Percentiles rank a stretch among this genome's conserved stretches.
These are phyloP conservation scores for Penicillium sp. DNA, from an alignment of 2,329 filamentous ascomycete species.

Conservation along the genomic window DNA sequence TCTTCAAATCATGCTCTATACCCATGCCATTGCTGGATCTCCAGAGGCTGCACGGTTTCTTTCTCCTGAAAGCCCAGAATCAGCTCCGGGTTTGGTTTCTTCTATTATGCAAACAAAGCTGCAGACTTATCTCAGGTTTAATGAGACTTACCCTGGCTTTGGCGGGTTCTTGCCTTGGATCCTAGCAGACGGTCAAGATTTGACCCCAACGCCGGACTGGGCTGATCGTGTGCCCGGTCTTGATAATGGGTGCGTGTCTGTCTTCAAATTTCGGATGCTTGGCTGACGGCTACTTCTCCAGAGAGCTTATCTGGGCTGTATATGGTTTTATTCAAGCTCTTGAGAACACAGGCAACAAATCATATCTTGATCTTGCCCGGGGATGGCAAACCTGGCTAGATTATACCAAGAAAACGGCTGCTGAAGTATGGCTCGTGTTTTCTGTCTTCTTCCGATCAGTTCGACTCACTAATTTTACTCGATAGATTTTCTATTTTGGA, in stretches of 20 bases:
- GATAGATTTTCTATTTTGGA: constrained; percentile 40
- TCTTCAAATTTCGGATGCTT: neutral
- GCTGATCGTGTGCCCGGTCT: constrained; percentile 42
- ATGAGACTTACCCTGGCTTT: constrained; percentile 45
- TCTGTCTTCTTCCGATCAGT: neutral
- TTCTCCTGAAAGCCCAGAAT: constrained; percentile 34
- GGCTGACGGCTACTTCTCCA: constrained; percentile 7
- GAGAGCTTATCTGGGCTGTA: constrained; percentile 48
- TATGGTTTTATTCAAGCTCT: constrained; percentile 45
- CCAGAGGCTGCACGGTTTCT: constrained; percentile 44
- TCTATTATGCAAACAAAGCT: constrained; percentile 45
- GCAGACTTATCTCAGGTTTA: constrained; percentile 44
- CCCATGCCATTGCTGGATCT: constrained; percentile 44
- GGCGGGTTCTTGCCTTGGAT: constrained; percentile 48
- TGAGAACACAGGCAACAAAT: constrained; percentile 27
- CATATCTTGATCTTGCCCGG: constrained; percentile 33
- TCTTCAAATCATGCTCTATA: constrained; percentile 49
- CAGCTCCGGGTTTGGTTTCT: constrained; percentile 36
- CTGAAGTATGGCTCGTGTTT: constrained; percentile 20
- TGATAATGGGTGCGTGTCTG: constrained; percentile 42
- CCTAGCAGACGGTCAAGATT: constrained; percentile 29
- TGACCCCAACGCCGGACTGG: constrained; percentile 43
- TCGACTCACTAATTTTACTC: neutral
- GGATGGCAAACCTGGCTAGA: constrained; percentile 46
- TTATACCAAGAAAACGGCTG: constrained; percentile 41